These are phyloP conservation scores for Silene vulgaris DNA, from an alignment of 179 eudicot species.

Conservation along the genomic window DNA sequence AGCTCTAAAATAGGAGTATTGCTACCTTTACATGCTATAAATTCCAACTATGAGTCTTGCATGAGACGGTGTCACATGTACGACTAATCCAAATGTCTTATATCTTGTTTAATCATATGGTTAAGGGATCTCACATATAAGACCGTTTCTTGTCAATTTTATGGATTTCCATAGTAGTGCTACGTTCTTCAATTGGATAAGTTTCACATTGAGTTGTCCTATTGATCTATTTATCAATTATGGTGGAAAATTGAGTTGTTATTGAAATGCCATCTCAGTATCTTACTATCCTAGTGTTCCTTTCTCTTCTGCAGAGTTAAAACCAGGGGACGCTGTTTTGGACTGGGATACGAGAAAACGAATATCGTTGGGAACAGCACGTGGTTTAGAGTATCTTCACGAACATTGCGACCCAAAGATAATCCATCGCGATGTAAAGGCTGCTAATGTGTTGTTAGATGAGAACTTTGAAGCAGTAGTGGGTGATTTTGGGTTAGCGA, in stretches of 20 bases:
- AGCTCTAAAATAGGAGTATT: too few relatives aligned
- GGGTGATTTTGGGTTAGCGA: constrained; percentile 95
- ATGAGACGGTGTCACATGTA: background rate
- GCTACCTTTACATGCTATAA: too few relatives aligned
- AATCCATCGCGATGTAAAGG: constrained; percentile 94
- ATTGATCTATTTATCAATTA: background rate
- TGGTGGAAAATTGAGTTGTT: background rate
- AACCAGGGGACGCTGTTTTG: constrained; percentile 67
- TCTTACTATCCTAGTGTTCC: constrained; percentile 1
- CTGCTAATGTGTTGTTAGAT: constrained; percentile 88
- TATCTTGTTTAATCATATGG: too few relatives aligned
- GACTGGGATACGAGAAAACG: constrained; percentile 79
- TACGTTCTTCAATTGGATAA: too few relatives aligned
- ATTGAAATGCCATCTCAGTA: background rate
- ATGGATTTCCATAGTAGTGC: too few relatives aligned
- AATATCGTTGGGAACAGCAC: constrained; percentile 88
- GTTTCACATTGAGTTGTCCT: too few relatives aligned
- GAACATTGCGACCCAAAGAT: constrained; percentile 97
- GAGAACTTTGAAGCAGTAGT: constrained; percentile 91
- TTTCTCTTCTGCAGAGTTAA: constrained; percentile 44
- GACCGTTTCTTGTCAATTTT: too few relatives aligned
- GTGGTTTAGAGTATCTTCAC: constrained; percentile 92
- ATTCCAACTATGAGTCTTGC: too few relatives aligned
- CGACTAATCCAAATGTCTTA: too few relatives aligned
- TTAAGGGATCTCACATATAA: too few relatives aligned